These are phyloP conservation scores for Striga asiatica DNA, from an alignment of 257 asterid genomes.

Conservation along the genomic window DNA sequence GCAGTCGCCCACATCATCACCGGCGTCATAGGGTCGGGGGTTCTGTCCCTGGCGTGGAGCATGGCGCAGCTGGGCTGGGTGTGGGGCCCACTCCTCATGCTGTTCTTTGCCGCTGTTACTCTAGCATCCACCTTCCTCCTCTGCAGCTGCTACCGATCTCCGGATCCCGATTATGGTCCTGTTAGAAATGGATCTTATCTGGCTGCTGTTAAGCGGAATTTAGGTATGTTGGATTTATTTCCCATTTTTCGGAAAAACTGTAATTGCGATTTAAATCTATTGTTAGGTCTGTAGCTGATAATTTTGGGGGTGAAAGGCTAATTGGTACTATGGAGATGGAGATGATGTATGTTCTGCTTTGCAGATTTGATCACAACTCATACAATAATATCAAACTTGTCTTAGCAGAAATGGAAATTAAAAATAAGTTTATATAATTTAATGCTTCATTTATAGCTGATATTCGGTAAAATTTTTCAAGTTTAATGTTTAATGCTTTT, in stretches of 20 bases:
- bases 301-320: no score
- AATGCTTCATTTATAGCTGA: no score
- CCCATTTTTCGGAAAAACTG: no score
- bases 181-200: conserved; percentile 39
- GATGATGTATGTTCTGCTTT: no score
- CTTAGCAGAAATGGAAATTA: no score
- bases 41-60: conserved; percentile 75
- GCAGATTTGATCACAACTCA: no score
- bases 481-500: neutral
- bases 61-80: conserved; percentile 72
- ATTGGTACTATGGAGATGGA: no score
- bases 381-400: no score
- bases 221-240: conserved; percentile 36
- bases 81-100: conserved; percentile 55
- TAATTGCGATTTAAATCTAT: no score
- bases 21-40: conserved; percentile 79
- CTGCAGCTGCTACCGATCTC: conserved; percentile 43
- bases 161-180: conserved; percentile 46
- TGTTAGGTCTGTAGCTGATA: no score
- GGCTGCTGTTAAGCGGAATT: conserved; percentile 47
- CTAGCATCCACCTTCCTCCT: conserved; percentile 42
- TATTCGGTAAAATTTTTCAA: no score
- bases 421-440: no score
- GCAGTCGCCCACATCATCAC: conserved; percentile 79
- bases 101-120: conserved; percentile 46